A percentile compares a stretch with the other conserved stretches of the same genome.
These are phyloP conservation scores for Triadica sebifera DNA, from an alignment of 345 rosid species.

Conservation along the genomic window DNA sequence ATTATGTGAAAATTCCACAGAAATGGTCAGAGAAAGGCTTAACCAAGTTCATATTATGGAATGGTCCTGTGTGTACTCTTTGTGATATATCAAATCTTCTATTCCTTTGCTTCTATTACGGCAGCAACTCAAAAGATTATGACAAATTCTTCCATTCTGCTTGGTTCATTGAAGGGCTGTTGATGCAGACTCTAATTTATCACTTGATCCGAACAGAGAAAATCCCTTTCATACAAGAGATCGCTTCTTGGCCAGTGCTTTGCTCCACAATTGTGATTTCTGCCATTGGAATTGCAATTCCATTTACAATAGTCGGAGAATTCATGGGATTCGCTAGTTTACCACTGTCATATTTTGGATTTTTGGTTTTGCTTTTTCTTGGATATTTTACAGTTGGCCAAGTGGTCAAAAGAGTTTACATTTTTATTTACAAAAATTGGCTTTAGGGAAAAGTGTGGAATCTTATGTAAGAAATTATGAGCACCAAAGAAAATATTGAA, in stretches of 20 bases:
- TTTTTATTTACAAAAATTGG: slow-evolving; percentile 50
- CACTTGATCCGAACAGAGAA: slow-evolving; percentile 68
- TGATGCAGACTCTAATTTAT: slow-evolving; percentile 61
- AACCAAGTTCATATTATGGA: slow-evolving; percentile 59
- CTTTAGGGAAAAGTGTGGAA: slow-evolving; percentile 31
- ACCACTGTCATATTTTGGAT: slow-evolving; percentile 54
- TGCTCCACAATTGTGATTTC: slow-evolving; percentile 49
- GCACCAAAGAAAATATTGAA: not conserved
- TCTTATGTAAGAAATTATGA: not conserved
- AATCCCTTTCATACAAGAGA: slow-evolving; percentile 56
- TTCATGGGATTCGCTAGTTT: slow-evolving; percentile 43
- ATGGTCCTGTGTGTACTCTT: slow-evolving; percentile 54
- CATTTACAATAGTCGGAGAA: slow-evolving; percentile 38
- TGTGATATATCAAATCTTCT: slow-evolving; percentile 46
- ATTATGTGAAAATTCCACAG: slow-evolving; percentile 50
- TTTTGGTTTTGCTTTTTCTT: slow-evolving; percentile 54
- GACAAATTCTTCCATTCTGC: slow-evolving; percentile 47
- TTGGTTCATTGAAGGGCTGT: slow-evolving; percentile 63
- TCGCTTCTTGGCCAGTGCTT: slow-evolving; percentile 62
- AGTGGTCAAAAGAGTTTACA: slow-evolving; percentile 55
- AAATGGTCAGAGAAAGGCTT: slow-evolving; percentile 46
- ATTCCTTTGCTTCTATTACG: slow-evolving; percentile 45
- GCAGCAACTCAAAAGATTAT: not conserved
- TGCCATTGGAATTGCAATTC: slow-evolving; percentile 51
- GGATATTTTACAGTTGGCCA: slow-evolving; percentile 60